Conservation (phyloP, 2,329 filamentous ascomycete genomes). For the Ophioceras dolichostomum region DNA sequence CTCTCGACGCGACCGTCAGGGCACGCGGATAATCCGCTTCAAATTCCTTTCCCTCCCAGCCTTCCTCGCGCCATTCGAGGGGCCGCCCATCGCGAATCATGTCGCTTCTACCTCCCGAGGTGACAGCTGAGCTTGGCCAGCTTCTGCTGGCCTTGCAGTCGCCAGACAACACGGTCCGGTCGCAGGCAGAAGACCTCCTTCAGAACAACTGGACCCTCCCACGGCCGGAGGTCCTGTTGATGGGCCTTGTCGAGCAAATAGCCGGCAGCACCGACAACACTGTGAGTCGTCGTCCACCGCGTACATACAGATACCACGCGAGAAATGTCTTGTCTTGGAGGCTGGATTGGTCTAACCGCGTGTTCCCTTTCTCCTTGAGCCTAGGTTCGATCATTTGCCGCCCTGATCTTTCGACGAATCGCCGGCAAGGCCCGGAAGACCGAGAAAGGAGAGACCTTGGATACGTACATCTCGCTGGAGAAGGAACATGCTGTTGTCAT, state of each 20-base stretch:
- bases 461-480: constrained; percentile 74
- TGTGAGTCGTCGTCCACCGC: constrained; percentile 42
- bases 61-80: too few species aligned
- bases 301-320: not conserved
- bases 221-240: constrained; percentile 76
- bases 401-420: constrained; percentile 90
- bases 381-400: constrained; percentile 80
- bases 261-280: constrained; percentile 61
- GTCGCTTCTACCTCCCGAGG: constrained; percentile 77
- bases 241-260: constrained; percentile 90
- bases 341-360: constrained; percentile 1
- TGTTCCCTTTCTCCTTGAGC: not conserved
- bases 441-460: constrained; percentile 56
- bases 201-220: constrained; percentile 79
- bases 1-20: too few species aligned
- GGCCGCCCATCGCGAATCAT: constrained; percentile 39
- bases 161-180: constrained; percentile 73
- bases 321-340: not conserved
- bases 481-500: constrained; percentile 66
- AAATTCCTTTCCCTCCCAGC: too few species aligned
- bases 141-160: constrained; percentile 83
- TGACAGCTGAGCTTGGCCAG: constrained; percentile 73
- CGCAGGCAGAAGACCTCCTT: constrained; percentile 80
- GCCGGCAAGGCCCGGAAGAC: constrained; percentile 79
- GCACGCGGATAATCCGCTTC: too few species aligned